Evolutionary conservation across 768 basidiomycete genomes (phyloP), one percentile per base, ranked within the genome.

Genomic region (Ramaria sp.): DNA sequence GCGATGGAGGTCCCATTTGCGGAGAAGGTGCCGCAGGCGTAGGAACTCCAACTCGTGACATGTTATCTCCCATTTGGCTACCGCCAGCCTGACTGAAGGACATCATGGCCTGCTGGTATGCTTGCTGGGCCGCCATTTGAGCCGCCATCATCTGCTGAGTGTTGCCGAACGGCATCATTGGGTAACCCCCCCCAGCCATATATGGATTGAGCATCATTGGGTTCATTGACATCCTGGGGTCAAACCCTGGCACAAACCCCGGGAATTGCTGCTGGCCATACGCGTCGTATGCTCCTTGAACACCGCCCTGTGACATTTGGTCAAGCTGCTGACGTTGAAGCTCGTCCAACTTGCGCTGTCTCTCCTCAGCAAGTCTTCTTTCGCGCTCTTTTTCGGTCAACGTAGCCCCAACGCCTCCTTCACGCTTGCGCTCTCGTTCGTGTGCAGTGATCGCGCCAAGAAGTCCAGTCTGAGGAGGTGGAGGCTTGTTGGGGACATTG

Each of bases 401-500:
- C 1, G 92, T 81, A 24, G 94, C 93, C 51, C 95, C 96, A 17
- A 98, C 82, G 38, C 95, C 95, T 52, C 96, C 94, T 58, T 95
- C 93, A 30, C 92, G 84, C 66, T 95, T 91, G 59, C 91, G 78
- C 57, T 98, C 95, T 53, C 91, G 80, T 70, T 99, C 92, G 67
- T 96, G 92, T 9, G 88, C 90, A 43, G 92, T 92, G 64, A 98
- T 92, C 1, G 95, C 95, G 17, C 96, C 96, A 50, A 99, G 82
- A 43, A 98, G 78, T 39, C 96, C 96, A 43, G 88, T 91, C 70
- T 95, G 92, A 7, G 96, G 94, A 1, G 91, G 90, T 0, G 91
- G 92, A 0, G 94, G 92, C 67, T 95, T 95, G 65, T 84, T 82
- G 4, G 91, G 91, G n/a, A 99, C 91, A 67, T 95, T 94, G 73